A percentile compares a stretch with the other conserved stretches of the same genome.
phyloP scores from a whole-genome alignment of 2,329 filamentous ascomycete species.

The Penicillium sp. region DNA sequence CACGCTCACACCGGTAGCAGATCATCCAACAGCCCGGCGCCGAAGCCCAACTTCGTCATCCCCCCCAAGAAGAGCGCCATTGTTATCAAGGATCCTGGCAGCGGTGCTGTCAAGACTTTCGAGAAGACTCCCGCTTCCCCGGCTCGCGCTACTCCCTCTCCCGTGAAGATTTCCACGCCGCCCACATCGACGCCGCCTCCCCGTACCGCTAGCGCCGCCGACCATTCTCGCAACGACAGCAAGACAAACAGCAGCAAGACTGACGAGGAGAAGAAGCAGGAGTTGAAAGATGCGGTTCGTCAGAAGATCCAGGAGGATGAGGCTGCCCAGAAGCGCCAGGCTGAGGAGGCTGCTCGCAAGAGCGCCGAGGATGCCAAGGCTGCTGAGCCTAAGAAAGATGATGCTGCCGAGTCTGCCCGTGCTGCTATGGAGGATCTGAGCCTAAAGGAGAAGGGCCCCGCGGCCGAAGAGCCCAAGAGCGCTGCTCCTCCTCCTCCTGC shows the following conservation, averaged over 20 bases:
- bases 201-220: constrained; percentile 61
- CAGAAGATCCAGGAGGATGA: constrained; percentile 56
- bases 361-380: constrained; percentile 44
- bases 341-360: constrained; percentile 42
- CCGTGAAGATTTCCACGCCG: constrained; percentile 60
- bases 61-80: constrained; percentile 69
- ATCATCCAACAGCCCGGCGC: constrained; percentile 53
- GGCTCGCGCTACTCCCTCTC: constrained; percentile 51
- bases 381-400: constrained; percentile 33
- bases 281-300: constrained; percentile 56
- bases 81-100: constrained; percentile 75
- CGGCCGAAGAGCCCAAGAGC: constrained; percentile 22
- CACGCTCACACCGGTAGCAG: constrained; percentile 51
- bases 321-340: constrained; percentile 45
- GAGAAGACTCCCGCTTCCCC: constrained; percentile 61
- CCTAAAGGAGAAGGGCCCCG: constrained; percentile 28
- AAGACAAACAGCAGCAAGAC: constrained; percentile 58
- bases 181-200: constrained; percentile 71
- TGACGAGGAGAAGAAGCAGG: constrained; percentile 73
- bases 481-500: constrained; percentile 24
- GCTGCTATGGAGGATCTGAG: constrained; percentile 31
- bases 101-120: constrained; percentile 69
- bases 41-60: constrained; percentile 59
- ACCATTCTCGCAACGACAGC: constrained; percentile 68
- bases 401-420: constrained; percentile 29